Percentiles rank a stretch among this genome's conserved stretches.
Conservation (phyloP, 139 green algal genomes). For the Deuterostichococcus epilithicus region DNA sequence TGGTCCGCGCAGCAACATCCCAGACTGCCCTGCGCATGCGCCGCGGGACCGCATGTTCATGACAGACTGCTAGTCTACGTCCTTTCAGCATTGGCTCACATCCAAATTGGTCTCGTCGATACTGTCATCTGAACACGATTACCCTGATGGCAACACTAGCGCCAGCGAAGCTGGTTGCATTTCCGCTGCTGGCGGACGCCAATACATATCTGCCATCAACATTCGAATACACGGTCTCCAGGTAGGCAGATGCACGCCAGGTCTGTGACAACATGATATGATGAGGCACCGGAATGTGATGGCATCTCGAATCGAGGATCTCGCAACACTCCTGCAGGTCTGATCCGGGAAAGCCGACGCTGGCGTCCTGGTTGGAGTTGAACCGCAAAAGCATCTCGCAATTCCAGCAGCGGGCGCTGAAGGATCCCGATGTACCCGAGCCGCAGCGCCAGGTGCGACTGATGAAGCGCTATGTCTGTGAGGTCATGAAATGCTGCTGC, state of each 20-base stretch:
- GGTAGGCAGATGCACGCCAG: neutral
- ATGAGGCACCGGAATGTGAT: too few species aligned
- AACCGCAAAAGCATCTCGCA: constrained; percentile 56
- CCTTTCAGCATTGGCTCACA: too few species aligned
- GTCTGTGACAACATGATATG: neutral
- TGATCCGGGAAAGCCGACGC: constrained; percentile 10
- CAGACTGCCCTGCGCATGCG: too few species aligned
- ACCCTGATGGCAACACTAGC: too few species aligned
- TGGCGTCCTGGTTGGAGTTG: constrained; percentile 61
- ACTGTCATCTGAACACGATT: too few species aligned
- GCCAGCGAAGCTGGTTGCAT: neutral
- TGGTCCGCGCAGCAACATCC: too few species aligned
- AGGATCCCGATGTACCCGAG: constrained; percentile 17
- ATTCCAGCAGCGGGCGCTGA: constrained; percentile 32
- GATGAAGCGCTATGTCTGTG: neutral
- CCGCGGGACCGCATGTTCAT: too few species aligned
- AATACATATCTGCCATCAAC: neutral
- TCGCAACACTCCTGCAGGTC: neutral
- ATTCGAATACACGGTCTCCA: neutral
- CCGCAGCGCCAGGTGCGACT: constrained; percentile 14
- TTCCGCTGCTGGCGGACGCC: neutral
- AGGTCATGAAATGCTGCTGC: neutral
- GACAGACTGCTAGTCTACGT: too few species aligned
- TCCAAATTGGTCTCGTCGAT: too few species aligned
- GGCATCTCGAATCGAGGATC: neutral